These are phyloP conservation scores for Neonectria sp. DNA, from an alignment of 2,329 filamentous ascomycete species.

Conservation along the genomic window DNA sequence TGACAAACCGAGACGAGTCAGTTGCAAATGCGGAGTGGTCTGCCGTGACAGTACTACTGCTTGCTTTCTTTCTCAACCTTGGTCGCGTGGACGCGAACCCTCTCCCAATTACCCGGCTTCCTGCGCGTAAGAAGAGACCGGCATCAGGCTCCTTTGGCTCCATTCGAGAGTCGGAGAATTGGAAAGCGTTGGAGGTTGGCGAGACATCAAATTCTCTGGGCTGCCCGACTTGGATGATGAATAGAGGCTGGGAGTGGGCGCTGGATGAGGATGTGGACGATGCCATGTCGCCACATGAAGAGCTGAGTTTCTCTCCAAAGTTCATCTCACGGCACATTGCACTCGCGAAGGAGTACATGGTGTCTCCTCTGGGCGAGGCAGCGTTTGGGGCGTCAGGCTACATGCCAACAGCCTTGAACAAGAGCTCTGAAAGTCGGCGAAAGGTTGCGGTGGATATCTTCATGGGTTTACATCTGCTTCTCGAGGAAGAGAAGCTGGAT, in stretches of 20 bases:
- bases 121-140: conserved; percentile 51
- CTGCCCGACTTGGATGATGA: conserved; percentile 72
- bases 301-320: conserved; percentile 45
- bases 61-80: conserved; percentile 75
- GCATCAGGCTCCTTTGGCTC: conserved; percentile 55
- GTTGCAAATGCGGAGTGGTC: conserved; percentile 77
- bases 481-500: conserved; percentile 90
- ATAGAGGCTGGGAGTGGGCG: conserved; percentile 80
- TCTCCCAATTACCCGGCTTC: conserved; percentile 44
- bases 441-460: conserved; percentile 77
- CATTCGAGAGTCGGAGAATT: conserved; percentile 58
- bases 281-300: conserved; percentile 43
- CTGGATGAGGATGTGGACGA: conserved; percentile 67
- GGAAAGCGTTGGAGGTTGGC: conserved; percentile 63
- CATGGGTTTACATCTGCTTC: conserved; percentile 85
- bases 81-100: conserved; percentile 55
- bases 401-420: conserved; percentile 72
- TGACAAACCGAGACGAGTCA: conserved; percentile 64
- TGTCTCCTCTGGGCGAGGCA: conserved; percentile 69
- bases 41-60: conserved; percentile 73
- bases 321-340: conserved; percentile 69
- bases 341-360: conserved; percentile 76
- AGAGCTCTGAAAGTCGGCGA: conserved; percentile 70
- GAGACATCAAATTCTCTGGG: conserved; percentile 65
- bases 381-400: conserved; percentile 71